phyloP scores from a whole-genome alignment of 2,329 filamentous ascomycete species.

The Penicillium brevicompactum region DNA sequence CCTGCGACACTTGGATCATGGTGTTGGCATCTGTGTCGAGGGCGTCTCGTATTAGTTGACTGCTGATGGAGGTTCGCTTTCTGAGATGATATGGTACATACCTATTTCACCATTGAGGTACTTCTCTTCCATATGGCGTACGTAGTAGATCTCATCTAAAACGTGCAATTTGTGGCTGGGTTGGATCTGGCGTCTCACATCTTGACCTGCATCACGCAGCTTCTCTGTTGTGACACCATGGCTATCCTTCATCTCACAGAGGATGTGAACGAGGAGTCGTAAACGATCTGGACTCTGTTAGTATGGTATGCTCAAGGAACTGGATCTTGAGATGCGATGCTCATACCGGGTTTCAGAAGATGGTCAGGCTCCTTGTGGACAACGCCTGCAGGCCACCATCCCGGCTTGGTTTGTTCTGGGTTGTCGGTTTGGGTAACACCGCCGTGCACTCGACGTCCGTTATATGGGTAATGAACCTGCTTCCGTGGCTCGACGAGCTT shows the following conservation, averaged over 20 bases:
- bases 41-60: neutral
- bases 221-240: constrained; percentile 37
- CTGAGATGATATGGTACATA: constrained; percentile 10
- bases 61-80: too few species aligned
- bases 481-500: constrained; percentile 51
- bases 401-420: constrained; percentile 37
- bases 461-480: constrained; percentile 52
- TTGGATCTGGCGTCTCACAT: constrained; percentile 35
- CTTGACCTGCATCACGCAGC: constrained; percentile 36
- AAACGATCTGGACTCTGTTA: constrained; percentile 27
- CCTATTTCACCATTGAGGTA: constrained; percentile 34
- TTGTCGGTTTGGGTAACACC: constrained; percentile 34
- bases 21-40: constrained; percentile 19
- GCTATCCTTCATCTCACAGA: constrained; percentile 37
- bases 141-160: constrained; percentile 39
- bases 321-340: too few species aligned
- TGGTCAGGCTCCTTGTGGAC: constrained; percentile 38
- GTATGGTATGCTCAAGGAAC: neutral
- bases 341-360: constrained; percentile 34
- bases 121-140: constrained; percentile 35
- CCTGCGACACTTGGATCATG: constrained; percentile 21
- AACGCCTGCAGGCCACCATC: constrained; percentile 38
- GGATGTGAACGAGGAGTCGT: constrained; percentile 35
- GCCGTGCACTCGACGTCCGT: constrained; percentile 38
- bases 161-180: constrained; percentile 32